phyloP scores from a whole-genome alignment of 768 basidiomycete genomes.

The Suillus occidentalis region DNA sequence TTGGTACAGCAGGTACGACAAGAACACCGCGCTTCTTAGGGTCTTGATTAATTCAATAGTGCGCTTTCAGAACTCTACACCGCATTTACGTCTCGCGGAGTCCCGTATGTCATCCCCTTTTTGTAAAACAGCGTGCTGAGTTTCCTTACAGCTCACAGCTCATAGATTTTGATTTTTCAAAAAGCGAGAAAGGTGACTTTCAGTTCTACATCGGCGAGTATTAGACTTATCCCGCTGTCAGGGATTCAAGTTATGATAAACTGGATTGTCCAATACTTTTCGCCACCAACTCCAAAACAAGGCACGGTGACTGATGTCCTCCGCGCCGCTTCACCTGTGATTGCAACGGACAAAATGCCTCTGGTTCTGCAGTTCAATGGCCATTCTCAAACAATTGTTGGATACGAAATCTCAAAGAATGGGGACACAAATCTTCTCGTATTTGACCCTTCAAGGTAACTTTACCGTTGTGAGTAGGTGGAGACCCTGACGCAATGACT shows the following conservation, averaged over 20 bases:
- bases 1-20: conserved; percentile 72
- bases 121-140: background rate
- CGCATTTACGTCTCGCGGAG: conserved; percentile 74
- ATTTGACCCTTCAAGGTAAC: conserved; percentile 77
- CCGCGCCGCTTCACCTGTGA: conserved; percentile 49
- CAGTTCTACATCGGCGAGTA: background rate
- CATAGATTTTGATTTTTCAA: conserved; percentile 60
- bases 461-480: background rate
- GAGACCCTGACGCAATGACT: background rate
- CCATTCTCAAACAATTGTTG: conserved; percentile 86
- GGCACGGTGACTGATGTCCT: conserved; percentile 54
- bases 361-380: conserved; percentile 80
- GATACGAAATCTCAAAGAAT: conserved; percentile 67
- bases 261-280: conserved; percentile 81
- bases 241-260: conserved; percentile 53
- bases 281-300: conserved; percentile 28
- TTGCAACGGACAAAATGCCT: conserved; percentile 68
- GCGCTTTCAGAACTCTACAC: conserved; percentile 64
- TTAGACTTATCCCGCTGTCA: conserved; percentile 17
- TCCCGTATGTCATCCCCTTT: conserved; percentile 61
- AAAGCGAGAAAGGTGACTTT: conserved; percentile 43
- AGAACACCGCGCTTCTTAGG: background rate
- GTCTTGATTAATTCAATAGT: conserved; percentile 6
- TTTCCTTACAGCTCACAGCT: conserved; percentile 48
- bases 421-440: conserved; percentile 64